Base-by-base conservation (phyloP, 306 rosid species). In the Cucurbita ficifolia region DNA sequence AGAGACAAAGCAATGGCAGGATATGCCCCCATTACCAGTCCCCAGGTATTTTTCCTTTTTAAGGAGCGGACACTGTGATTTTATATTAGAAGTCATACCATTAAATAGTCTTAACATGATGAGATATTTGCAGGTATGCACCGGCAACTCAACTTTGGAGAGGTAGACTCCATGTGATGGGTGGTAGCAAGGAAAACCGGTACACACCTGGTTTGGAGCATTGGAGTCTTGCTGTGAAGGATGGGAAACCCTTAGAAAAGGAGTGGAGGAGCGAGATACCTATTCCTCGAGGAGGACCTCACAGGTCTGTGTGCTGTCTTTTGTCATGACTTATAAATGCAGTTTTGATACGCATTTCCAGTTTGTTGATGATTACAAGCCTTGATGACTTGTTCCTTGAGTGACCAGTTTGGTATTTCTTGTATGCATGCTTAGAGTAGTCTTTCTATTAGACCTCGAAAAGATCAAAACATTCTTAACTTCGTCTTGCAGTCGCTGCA, bases 151-250 rank as follows among this genome's bases (percentile, higher is more conserved):
- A 90, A 59, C 77, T 92, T 76, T 92, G 96, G 96, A 88, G 88
- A 83, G 96, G 92, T 52, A 87, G 96, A 58, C 91, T 92, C 58
- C 98, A 92, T 83, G 98, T 88, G 76, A 92, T 90, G 98, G 98
- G 96, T 1, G 96, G 98, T 58, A 85, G 98, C 89, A 87, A 87
- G 81, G 96, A 92, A 86, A 88, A 92, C 71, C 92, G 96, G 18
- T 87, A 88, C 64, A 82, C 92, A 4, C 98, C 98, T 73, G 96
- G 79, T 36, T 49, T 86, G 72, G 96, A 92, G 49, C 96, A 90
- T 77, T 92, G 98, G 96, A 90, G 98, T 83, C 75, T 92, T 64
- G 96, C 89, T 38, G 98, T 92, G 35, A 85, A 88, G 76, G 91
- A 88, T 72, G 98, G 91, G 46, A 70, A 84, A 79, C 86, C 87